phyloP scores from a whole-genome alignment of 202 grass and related monocot genomes.

The Bolboschoenoplectus hybrid region DNA sequence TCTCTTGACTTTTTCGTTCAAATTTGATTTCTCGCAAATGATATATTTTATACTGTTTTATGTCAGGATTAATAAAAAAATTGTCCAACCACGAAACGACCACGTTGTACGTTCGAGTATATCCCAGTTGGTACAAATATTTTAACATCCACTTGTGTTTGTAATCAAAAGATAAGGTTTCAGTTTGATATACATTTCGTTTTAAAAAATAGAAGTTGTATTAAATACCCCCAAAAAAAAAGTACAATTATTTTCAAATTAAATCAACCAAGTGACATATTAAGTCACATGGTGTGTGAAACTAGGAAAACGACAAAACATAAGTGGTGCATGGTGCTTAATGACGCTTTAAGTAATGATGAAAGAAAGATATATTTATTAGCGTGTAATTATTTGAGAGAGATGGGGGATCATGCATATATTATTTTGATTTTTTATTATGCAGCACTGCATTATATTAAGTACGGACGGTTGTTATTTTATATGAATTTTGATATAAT shows the following conservation, averaged over 20 bases:
- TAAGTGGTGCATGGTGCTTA: neutral
- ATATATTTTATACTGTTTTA: neutral
- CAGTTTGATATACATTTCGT: neutral
- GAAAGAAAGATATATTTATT: neutral
- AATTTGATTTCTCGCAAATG: neutral
- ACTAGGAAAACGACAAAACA: neutral
- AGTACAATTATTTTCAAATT: neutral
- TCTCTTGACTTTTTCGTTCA: conserved; percentile 6
- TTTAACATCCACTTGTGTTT: conserved; percentile 19
- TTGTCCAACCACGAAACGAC: neutral
- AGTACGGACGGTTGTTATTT: no score
- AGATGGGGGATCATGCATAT: neutral
- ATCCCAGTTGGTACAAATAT: neutral
- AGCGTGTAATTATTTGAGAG: neutral
- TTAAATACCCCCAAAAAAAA: neutral
- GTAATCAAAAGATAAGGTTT: neutral
- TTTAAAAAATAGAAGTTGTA: neutral
- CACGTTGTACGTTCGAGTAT: neutral
- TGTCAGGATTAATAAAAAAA: neutral
- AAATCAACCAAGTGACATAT: neutral
- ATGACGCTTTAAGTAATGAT: neutral
- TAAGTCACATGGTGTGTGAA: neutral
- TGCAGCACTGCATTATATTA: no score
- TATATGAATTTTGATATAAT: no score
- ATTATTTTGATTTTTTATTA: no score